Percentiles rank a stretch among this genome's conserved stretches.
Evolutionary conservation across 2,329 filamentous ascomycete species (phyloP).

Genomic region (Pyricularia grisea): DNA sequence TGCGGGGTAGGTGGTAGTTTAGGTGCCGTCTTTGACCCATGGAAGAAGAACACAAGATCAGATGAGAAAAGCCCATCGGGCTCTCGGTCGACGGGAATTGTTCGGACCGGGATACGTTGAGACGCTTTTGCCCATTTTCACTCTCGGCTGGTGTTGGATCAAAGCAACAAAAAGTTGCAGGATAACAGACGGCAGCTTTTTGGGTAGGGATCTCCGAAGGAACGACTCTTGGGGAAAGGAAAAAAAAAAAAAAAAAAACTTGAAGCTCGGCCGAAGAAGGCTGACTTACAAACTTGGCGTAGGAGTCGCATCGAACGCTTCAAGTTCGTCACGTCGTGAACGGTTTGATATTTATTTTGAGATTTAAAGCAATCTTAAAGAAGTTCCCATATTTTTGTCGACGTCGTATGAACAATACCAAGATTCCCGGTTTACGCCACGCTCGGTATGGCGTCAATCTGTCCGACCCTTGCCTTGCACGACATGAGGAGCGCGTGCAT

Average conservation of each 20-base stretch:
- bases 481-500: not conserved
- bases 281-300: not conserved
- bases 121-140: not conserved
- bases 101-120: not conserved
- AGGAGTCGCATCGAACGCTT: not conserved
- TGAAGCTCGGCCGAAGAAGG: not conserved
- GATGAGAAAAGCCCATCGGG: not conserved
- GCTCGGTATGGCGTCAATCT: not conserved
- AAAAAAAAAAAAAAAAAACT: too few species aligned
- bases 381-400: not conserved
- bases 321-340: not conserved
- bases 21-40: not conserved
- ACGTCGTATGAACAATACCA: not conserved
- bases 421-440: not conserved
- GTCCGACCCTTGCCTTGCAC: not conserved
- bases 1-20: not conserved
- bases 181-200: not conserved
- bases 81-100: not conserved
- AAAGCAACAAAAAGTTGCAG: not conserved
- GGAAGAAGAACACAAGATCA: not conserved
- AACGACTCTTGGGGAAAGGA: not conserved
- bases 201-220: not conserved
- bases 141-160: not conserved
- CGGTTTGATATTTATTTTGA: not conserved
- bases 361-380: not conserved